A percentile compares a stretch with the other conserved stretches of the same genome.
Conservation (phyloP, 2,329 filamentous ascomycete genomes). For the Pyrenophora seminiperda region DNA sequence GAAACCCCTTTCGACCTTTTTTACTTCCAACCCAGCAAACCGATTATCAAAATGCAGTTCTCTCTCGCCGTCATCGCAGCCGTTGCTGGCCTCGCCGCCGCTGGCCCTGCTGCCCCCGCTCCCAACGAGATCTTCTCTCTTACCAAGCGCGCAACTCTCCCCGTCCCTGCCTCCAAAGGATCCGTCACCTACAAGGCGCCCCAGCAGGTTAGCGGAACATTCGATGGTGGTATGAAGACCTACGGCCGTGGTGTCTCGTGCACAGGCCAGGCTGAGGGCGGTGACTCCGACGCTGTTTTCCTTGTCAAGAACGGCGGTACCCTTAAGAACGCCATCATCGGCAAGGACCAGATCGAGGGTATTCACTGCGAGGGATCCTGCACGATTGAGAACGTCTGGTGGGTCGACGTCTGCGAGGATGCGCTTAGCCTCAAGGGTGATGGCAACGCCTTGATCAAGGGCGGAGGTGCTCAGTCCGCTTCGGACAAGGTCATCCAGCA, state of each 20-base stretch:
- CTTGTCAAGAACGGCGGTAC: conserved; percentile 58
- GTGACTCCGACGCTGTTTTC: conserved; percentile 58
- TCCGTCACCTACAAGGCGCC: conserved; percentile 35
- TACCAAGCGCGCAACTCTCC: conserved; percentile 38
- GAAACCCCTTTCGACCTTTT: conserved; percentile 17
- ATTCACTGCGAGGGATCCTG: conserved; percentile 50
- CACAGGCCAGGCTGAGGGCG: conserved; percentile 53
- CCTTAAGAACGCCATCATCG: conserved; percentile 62
- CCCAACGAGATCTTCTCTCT: conserved; percentile 34
- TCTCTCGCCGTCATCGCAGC: conserved; percentile 31
- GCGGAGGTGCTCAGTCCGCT: conserved; percentile 49
- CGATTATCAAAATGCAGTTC: conserved; percentile 43
- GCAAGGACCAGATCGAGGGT: conserved; percentile 53
- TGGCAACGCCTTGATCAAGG: conserved; percentile 47
- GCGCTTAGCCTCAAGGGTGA: conserved; percentile 46
- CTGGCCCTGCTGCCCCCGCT: conserved; percentile 31
- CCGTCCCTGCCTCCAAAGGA: conserved; percentile 41
- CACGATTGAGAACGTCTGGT: conserved; percentile 52
- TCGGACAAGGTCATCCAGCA: conserved; percentile 53
- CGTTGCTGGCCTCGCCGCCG: conserved; percentile 37
- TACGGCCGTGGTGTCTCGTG: conserved; percentile 47
- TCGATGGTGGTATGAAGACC: conserved; percentile 44
- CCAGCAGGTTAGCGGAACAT: conserved; percentile 32
- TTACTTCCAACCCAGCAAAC: conserved; percentile 15
- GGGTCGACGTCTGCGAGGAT: conserved; percentile 51